Base-by-base conservation (phyloP, 1,284 basidiomycete species). In the Papiliotrema nemorosa region DNA sequence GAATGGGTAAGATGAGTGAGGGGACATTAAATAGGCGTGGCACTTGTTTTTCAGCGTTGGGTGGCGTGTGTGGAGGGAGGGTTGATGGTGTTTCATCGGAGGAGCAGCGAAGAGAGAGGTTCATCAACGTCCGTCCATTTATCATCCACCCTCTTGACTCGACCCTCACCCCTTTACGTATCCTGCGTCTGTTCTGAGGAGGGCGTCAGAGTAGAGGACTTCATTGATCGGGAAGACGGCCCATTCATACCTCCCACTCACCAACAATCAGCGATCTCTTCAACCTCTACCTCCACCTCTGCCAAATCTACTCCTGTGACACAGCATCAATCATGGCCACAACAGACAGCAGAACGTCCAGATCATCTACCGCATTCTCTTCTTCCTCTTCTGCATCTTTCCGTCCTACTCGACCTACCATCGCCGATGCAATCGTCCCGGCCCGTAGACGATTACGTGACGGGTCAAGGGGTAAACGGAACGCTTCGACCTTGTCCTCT, bases 391-490 rank as follows among this genome's bases (percentile, higher is more conserved):
- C 29, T 31, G 7, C 29, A 7, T 31, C 29, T 31, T 31, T 14
- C 25, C 39, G 10, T 5, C 16, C 10, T 13, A 22, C 47, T 40
- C 7, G 39, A 31, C 52, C 52, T 10, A 54, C 52, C 2, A 26
- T 50, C 13, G 52, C 48, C 24, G 9, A 31, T 14, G 29, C n/a
- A n/a, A n/a, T 31, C 29, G 29, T 31, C 7, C 29, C 29, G 7
- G 9, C 29, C 29, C 29, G 9, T 31, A 7, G 29, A 31, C 29
- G 29, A 31, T 14, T 7, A 14, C 29, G 29, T 7, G 29, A 31
- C 29, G 29, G 29, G 9, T 31, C 29, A 7, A 7, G 14, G 14
- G 29, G 9, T 31, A 7, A n/a, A n/a, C n/a, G n/a, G n/a, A n/a
- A n/a, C n/a, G n/a, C n/a, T n/a, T n/a, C n/a, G 14, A 14, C 29